Conservation (phyloP, 495 filamentous ascomycete species). For the Tuber indicum region DNA sequence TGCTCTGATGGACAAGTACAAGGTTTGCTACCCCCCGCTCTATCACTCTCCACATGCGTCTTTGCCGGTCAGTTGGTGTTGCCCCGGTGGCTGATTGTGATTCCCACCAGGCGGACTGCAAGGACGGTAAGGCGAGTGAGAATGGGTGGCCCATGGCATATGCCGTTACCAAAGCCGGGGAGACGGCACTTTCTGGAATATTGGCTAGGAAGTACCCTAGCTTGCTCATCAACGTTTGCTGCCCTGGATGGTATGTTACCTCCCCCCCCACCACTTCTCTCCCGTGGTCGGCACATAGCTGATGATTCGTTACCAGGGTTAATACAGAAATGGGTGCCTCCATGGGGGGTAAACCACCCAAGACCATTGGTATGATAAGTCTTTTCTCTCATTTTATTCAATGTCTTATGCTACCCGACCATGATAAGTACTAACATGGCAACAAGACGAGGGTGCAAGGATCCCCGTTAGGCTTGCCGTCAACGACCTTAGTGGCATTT, state of each 20-base stretch:
- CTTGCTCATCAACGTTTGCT: constrained; percentile 18
- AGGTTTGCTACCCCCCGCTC: constrained; percentile 1
- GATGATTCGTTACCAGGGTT: constrained; percentile 3
- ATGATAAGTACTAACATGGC: neutral
- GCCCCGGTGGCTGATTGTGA: neutral
- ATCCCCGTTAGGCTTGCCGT: constrained; percentile 20
- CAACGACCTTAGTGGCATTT: constrained; percentile 12
- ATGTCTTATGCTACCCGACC: neutral
- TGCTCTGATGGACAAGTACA: constrained; percentile 15
- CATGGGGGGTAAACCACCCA: constrained; percentile 8
- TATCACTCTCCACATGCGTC: neutral
- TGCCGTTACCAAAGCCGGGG: constrained; percentile 12
- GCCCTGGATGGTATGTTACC: constrained; percentile 16
- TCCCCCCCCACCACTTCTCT: neutral
- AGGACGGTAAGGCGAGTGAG: constrained; percentile 9
- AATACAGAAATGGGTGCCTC: constrained; percentile 18
- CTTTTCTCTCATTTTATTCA: neutral
- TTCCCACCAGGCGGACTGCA: neutral
- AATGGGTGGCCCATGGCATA: constrained; percentile 14
- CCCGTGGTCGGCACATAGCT: neutral
- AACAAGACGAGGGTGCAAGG: constrained; percentile 20
- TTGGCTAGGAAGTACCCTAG: constrained; percentile 20
- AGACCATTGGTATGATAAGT: constrained; percentile 21
- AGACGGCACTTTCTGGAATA: constrained; percentile 11
- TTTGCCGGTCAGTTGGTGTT: neutral